Percentiles rank a stretch among this genome's conserved stretches.
phyloP scores from a whole-genome alignment of 2,329 filamentous ascomycete genomes.

The Didymella exigua region DNA sequence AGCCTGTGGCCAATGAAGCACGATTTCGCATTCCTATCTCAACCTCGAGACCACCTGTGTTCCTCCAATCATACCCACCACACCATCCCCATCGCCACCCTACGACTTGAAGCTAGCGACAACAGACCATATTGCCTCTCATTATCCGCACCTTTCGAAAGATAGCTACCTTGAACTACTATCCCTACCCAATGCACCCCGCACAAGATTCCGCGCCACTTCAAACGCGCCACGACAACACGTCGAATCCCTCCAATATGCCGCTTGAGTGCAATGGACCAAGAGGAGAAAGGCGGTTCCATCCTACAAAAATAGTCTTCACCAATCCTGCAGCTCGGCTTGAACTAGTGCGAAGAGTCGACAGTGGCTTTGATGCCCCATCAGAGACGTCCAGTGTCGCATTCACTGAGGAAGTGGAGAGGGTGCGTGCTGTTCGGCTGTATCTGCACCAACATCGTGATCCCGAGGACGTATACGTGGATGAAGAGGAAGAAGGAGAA shows the following conservation, averaged over 20 bases:
- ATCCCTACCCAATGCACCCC: constrained; percentile 3
- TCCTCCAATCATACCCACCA: background rate
- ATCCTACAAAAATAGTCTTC: background rate
- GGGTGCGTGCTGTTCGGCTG: background rate
- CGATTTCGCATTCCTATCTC: background rate
- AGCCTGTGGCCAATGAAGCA: background rate
- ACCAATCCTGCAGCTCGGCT: background rate
- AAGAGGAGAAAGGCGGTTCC: background rate
- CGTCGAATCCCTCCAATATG: background rate
- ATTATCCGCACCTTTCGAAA: background rate
- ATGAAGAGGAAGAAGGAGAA: background rate
- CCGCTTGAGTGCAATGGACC: background rate
- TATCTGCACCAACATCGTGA: background rate
- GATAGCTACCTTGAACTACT: constrained; percentile 4
- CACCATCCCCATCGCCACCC: no score
- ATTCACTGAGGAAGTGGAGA: constrained; percentile 7
- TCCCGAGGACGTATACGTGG: background rate
- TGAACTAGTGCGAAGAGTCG: background rate
- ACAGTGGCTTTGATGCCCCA: constrained; percentile 2
- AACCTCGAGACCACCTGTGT: background rate
- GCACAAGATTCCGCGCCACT: background rate
- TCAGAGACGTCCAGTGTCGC: constrained; percentile 5
- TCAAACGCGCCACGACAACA: background rate
- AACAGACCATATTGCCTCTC: background rate
- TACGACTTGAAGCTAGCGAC: background rate